A percentile compares a stretch with the other conserved stretches of the same genome.
Conservation (phyloP, 202 grass and related monocot species). For the Setaria italica region DNA sequence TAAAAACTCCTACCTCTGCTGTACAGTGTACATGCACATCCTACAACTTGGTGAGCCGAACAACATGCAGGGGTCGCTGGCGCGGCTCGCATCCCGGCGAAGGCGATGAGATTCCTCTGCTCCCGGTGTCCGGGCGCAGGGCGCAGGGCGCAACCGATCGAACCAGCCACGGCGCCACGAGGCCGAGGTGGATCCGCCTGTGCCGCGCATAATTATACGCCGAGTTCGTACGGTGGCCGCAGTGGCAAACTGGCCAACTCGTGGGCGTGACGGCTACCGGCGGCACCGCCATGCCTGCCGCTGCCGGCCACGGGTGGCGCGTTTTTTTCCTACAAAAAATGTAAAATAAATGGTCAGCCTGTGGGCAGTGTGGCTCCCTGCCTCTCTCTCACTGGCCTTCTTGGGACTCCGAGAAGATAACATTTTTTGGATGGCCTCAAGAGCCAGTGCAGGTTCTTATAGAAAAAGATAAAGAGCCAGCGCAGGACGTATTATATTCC, state of each 20-base stretch:
- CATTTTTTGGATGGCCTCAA: conserved; percentile 41
- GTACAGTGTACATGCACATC: neutral
- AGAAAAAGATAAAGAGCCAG: too few species aligned
- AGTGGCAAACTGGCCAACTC: conserved; percentile 19
- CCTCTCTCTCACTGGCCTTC: conserved; percentile 12
- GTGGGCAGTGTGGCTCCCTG: neutral
- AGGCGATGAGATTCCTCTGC: conserved; percentile 52
- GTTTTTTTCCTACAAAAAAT: neutral
- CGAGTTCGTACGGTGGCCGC: conserved; percentile 33
- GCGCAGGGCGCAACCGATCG: conserved; percentile 2
- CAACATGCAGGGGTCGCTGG: neutral
- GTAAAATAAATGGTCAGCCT: neutral
- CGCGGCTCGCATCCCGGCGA: conserved; percentile 30
- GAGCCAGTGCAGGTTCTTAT: neutral
- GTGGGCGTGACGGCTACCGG: conserved; percentile 42
- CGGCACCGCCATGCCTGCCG: neutral
- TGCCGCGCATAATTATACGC: conserved; percentile 44
- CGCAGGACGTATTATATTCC: conserved; percentile 3
- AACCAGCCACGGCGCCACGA: conserved; percentile 40
- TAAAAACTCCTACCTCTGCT: neutral
- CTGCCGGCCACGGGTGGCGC: conserved; percentile 9
- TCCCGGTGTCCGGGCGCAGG: conserved; percentile 39
- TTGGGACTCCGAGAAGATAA: conserved; percentile 35
- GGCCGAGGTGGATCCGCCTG: conserved; percentile 50
- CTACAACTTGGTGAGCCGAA: neutral